These are phyloP conservation scores for Allium fistulosum DNA, from an alignment of 106 monocot species.

Conservation along the genomic window DNA sequence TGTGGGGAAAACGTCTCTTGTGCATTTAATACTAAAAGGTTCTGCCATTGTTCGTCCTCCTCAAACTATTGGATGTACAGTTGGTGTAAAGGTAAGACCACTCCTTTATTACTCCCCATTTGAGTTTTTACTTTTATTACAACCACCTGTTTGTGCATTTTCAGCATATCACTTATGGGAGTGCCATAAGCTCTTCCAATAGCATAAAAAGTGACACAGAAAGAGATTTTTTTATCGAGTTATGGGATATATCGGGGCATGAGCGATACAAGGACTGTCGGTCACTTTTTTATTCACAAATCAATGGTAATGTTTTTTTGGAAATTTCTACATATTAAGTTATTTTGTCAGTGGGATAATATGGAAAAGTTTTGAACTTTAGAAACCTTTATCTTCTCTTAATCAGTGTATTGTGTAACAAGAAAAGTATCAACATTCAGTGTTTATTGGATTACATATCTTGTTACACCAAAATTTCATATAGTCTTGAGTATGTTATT, in stretches of 20 bases:
- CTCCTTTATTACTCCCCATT: background rate
- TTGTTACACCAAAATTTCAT: too few species aligned
- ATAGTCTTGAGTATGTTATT: too few species aligned
- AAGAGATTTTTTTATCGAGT: constrained; percentile 87
- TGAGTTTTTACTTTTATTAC: background rate
- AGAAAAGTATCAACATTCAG: too few species aligned
- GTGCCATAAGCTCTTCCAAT: constrained; percentile 69
- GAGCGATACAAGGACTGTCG: constrained; percentile 89
- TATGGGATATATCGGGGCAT: constrained; percentile 93
- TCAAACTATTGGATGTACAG: constrained; percentile 85
- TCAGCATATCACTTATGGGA: constrained; percentile 86
- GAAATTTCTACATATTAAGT: too few species aligned
- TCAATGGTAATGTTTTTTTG: constrained; percentile 51
- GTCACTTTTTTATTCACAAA: constrained; percentile 83
- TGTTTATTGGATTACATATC: too few species aligned
- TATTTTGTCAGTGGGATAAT: too few species aligned
- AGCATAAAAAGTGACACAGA: constrained; percentile 68
- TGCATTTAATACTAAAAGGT: constrained; percentile 71
- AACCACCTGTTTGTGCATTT: constrained; percentile 1
- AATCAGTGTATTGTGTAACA: too few species aligned
- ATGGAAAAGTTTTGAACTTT: too few species aligned
- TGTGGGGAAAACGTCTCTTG: constrained; percentile 90
- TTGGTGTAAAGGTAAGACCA: constrained; percentile 50
- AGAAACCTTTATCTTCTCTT: too few species aligned
- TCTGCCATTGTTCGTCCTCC: constrained; percentile 53